Percentiles rank a stretch among this genome's conserved stretches.
These are phyloP conservation scores for Tolypocladium nubicola DNA, from an alignment of 2,329 filamentous ascomycete genomes.

Conservation along the genomic window DNA sequence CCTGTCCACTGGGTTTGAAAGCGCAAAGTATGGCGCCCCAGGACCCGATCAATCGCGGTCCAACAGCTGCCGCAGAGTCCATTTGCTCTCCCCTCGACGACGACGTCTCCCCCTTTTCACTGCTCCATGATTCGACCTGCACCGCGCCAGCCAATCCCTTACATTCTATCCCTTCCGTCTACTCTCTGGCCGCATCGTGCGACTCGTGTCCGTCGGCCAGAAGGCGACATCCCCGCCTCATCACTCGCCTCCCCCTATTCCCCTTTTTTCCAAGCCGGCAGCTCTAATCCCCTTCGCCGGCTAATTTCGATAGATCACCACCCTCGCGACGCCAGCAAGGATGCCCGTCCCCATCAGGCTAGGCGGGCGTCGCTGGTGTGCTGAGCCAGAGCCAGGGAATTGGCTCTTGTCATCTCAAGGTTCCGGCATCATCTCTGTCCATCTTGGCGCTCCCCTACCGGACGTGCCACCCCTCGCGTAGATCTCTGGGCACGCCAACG, in stretches of 20 bases:
- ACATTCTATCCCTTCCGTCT: neutral
- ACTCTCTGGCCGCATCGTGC: neutral
- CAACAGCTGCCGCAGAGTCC: neutral
- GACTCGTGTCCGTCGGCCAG: neutral
- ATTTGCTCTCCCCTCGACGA: too few relatives aligned
- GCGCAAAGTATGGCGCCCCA: neutral
- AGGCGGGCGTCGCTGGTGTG: neutral
- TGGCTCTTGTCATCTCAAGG: neutral
- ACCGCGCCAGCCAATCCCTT: neutral
- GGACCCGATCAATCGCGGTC: too few relatives aligned
- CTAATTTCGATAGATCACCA: slow-evolving; percentile 2
- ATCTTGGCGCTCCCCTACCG: neutral
- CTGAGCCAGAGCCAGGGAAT: neutral
- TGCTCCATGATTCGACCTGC: neutral
- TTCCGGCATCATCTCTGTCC: neutral
- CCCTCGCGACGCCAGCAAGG: neutral
- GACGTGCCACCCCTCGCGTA: neutral
- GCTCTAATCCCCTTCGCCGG: neutral
- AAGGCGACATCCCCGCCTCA: neutral
- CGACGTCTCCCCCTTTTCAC: neutral
- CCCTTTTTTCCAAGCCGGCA: neutral
- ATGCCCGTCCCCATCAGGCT: neutral
- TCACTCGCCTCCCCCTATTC: neutral
- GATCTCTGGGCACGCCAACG: neutral
- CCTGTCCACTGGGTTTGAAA: neutral